Evolutionary conservation across 306 rosid genomes (phyloP), one percentile per base, ranked within the genome.

Genomic region (Hippophae tibetana): DNA sequence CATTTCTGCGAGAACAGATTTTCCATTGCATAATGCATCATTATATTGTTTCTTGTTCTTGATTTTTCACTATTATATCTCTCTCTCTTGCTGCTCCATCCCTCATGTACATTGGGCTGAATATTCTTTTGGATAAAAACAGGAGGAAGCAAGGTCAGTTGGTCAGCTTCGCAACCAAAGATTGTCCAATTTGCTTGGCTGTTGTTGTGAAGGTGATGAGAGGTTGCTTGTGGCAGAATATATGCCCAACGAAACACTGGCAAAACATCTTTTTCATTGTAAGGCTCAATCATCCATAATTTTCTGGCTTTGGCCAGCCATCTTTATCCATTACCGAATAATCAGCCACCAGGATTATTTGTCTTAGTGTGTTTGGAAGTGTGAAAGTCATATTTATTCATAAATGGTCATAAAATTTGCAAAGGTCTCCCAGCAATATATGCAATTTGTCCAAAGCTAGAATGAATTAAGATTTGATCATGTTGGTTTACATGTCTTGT

Each of bases 141-240:
- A 84, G 93, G 89, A 82, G 63, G 93, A 87, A 76, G 92, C 95
- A 57, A 81, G 76, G 70, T 71, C 86, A 60, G 93, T 87, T 18
- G 95, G 95, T 70, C 93, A 71, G 74, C 93, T 87, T 44, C 89
- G 95, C 50, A 84, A 82, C 80, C 83, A 78, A 50, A 78, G 93
- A 61, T 66, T 84, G 73, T 77, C 79, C 14, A 84, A 87, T 74
- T 78, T 87, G 67, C 89, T 87, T 54, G 92, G 95, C 43, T 84
- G 83, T 63, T 84, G 89, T 60, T 79, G 79, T 47, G 85, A 87
- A 84, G 78, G 70, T 60, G 92, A 87, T 11, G 95, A 87, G 70
- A 80, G 95, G 76, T 78, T 87, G 78, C 93, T 87, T 53, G 88
- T 87, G 43, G 88, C 86, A 5, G 95, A 87, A 77, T 84, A 76